Evolutionary conservation across 768 basidiomycete genomes (phyloP).

Genomic region (Gyrodon lividus): DNA sequence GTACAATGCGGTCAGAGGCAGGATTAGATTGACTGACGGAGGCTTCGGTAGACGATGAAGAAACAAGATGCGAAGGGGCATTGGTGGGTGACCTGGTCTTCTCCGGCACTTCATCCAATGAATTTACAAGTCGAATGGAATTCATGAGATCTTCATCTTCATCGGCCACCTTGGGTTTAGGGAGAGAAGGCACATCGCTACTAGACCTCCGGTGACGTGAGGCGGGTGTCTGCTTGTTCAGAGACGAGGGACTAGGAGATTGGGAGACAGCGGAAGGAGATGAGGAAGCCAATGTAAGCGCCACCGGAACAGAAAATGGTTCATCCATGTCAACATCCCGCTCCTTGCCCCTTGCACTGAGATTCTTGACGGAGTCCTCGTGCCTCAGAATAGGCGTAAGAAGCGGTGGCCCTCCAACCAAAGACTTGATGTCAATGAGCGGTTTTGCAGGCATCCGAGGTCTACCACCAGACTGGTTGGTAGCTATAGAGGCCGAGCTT

Average conservation of each 20-base stretch:
- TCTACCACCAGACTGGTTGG: conserved; percentile 25
- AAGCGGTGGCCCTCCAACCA: conserved; percentile 37
- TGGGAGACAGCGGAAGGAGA: conserved; percentile 20
- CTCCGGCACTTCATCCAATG: conserved; percentile 25
- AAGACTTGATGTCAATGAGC: conserved; percentile 38
- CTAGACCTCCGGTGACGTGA: conserved; percentile 18
- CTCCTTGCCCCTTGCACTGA: conserved; percentile 17
- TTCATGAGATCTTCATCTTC: conserved; percentile 30
- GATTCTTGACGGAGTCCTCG: conserved; percentile 27
- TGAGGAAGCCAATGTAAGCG: conserved; percentile 20
- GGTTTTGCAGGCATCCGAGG: conserved; percentile 41
- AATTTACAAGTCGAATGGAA: conserved; percentile 31
- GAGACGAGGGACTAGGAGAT: background rate
- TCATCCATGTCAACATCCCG: conserved; percentile 23
- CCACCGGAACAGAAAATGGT: conserved; percentile 30
- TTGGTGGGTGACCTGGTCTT: conserved; percentile 8
- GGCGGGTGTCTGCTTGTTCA: conserved; percentile 1
- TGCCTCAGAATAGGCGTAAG: conserved; percentile 30
- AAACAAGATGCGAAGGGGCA: background rate
- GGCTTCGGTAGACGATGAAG: background rate
- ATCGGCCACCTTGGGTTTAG: conserved; percentile 12
- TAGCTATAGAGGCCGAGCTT: conserved; percentile 45
- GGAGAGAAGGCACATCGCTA: conserved; percentile 10
- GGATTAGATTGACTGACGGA: background rate
- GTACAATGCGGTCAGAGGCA: conserved; percentile 33